phyloP scores from a whole-genome alignment of 2,329 filamentous ascomycete species.

The Dryadomyces quercivorus region DNA sequence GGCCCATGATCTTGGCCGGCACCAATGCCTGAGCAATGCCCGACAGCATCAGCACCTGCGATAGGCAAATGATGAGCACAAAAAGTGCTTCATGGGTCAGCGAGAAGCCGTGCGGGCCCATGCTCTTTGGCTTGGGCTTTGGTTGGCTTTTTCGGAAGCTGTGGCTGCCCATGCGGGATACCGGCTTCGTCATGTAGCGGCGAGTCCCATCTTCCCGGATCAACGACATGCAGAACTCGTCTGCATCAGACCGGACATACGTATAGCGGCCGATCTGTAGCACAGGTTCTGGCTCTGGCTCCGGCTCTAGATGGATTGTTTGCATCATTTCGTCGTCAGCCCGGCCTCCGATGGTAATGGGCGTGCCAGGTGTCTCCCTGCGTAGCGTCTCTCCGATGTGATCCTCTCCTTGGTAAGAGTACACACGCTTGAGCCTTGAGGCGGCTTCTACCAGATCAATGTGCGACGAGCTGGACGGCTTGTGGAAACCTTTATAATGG shows the following conservation, averaged over 20 bases:
- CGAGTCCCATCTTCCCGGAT: constrained; percentile 9
- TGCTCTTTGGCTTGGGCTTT: neutral
- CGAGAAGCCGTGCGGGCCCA: constrained; percentile 13
- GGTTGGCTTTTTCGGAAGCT: neutral
- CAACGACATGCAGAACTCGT: constrained; percentile 9
- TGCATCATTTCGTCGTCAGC: neutral
- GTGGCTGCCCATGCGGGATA: neutral
- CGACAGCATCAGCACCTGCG: constrained; percentile 33
- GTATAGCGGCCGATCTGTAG: constrained; percentile 15
- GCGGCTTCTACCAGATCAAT: constrained; percentile 15
- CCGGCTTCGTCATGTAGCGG: constrained; percentile 3
- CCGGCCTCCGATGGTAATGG: neutral
- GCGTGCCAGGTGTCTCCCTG: neutral
- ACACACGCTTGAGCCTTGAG: constrained; percentile 7
- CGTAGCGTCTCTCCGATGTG: neutral
- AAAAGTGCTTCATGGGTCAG: constrained; percentile 22
- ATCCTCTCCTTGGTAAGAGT: constrained; percentile 3
- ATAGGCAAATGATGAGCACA: constrained; percentile 25
- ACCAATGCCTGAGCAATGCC: constrained; percentile 35
- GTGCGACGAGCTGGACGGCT: constrained; percentile 7
- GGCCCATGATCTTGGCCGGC: constrained; percentile 34
- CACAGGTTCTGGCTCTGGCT: constrained; percentile 11
- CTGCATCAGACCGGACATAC: constrained; percentile 14
- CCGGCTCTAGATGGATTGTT: neutral
- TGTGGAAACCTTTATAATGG: neutral